A percentile compares a stretch with the other conserved stretches of the same genome.
Evolutionary conservation across 345 rosid genomes (phyloP).

Genomic region (Moricandia arvensis): DNA sequence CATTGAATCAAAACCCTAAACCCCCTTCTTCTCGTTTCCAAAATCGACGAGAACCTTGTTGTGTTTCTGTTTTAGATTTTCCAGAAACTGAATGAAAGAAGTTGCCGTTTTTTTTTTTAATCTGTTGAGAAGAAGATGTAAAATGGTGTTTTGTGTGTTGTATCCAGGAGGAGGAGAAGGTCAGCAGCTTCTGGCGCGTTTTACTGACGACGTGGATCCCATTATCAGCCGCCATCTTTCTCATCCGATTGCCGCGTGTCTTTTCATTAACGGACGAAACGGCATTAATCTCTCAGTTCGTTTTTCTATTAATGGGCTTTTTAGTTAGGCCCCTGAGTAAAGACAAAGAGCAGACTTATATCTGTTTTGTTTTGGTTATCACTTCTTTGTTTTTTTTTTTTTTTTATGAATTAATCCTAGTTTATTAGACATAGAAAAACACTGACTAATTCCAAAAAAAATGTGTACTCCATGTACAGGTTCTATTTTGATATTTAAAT

Average conservation of each 20-base stretch:
- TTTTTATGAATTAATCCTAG: no score
- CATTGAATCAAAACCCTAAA: constrained; percentile 43
- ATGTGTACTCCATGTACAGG: no score
- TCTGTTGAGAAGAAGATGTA: constrained; percentile 11
- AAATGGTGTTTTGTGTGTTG: neutral
- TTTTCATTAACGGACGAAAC: constrained; percentile 25
- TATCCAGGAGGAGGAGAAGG: constrained; percentile 13
- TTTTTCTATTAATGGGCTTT: neutral
- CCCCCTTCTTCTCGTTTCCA: neutral
- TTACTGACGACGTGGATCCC: constrained; percentile 34
- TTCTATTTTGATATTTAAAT: no score
- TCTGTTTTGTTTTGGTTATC: no score
- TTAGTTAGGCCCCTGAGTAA: neutral
- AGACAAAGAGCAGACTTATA: no score
- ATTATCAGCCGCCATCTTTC: constrained; percentile 15
- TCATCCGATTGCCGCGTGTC: constrained; percentile 13
- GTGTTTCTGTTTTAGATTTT: constrained; percentile 4
- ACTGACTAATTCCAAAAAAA: no score
- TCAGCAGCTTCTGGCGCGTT: constrained; percentile 25
- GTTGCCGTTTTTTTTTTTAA: neutral
- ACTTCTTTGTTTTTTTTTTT: no score
- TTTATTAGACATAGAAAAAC: no score
- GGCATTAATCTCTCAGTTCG: constrained; percentile 11
- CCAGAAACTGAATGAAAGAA: neutral
- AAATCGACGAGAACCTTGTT: neutral